phyloP scores from a whole-genome alignment of 805 yeast species.

The Candida sakaeoensis region DNA sequence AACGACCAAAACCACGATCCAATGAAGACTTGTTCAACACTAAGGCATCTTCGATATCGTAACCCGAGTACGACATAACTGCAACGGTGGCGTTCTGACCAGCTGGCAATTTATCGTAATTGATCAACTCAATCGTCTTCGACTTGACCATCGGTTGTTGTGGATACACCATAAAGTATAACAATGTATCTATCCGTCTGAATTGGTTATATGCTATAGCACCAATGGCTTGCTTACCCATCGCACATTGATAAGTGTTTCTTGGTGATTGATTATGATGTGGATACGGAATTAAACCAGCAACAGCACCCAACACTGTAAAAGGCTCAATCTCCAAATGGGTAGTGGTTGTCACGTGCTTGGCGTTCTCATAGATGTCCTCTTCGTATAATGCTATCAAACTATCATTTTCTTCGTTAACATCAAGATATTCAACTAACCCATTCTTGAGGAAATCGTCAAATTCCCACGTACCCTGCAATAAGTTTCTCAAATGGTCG shows the following conservation, averaged over 20 bases:
- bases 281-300: slow-evolving; percentile 88
- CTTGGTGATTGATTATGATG: slow-evolving; percentile 92
- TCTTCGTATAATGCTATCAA: slow-evolving; percentile 85
- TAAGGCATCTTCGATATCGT: slow-evolving; percentile 98
- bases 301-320: slow-evolving; percentile 89
- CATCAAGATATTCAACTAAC: slow-evolving; percentile 91
- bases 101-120: slow-evolving; percentile 95
- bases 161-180: slow-evolving; percentile 96
- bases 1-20: slow-evolving; percentile 96
- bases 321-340: slow-evolving; percentile 96
- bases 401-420: slow-evolving; percentile 95
- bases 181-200: slow-evolving; percentile 87
- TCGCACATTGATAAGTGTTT: slow-evolving; percentile 90
- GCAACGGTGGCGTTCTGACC: slow-evolving; percentile 99
- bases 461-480: slow-evolving; percentile 72
- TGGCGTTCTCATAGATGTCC: slow-evolving; percentile 42
- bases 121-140: slow-evolving; percentile 90
- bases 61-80: slow-evolving; percentile 98
- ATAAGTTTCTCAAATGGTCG: slow-evolving; percentile 60
- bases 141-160: slow-evolving; percentile 99
- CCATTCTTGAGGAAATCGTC: slow-evolving; percentile 88
- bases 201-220: slow-evolving; percentile 97
- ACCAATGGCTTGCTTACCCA: slow-evolving; percentile 99
- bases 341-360: slow-evolving; percentile 52
- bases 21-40: slow-evolving; percentile 90